A percentile compares a stretch with the other conserved stretches of the same genome.
Evolutionary conservation across 2,329 filamentous ascomycete genomes (phyloP).

Genomic region (Fusarium floridanum): DNA sequence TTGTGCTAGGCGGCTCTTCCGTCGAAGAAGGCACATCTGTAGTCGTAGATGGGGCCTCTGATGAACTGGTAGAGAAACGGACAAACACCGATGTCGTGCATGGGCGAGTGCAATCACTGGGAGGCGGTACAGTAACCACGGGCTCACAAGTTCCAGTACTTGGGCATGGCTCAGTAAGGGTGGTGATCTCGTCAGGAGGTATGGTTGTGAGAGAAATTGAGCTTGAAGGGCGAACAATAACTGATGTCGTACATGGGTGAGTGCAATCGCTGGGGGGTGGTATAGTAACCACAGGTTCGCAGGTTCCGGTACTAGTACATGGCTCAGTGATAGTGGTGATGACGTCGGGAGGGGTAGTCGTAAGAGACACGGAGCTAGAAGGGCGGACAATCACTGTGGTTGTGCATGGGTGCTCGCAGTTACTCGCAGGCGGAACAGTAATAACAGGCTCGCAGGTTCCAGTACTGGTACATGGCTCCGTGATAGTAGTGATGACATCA

Average conservation of each 20-base stretch:
- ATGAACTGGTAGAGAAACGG: neutral
- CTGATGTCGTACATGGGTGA: neutral
- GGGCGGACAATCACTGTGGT: neutral
- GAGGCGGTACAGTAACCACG: neutral
- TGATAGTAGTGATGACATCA: neutral
- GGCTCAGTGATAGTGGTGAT: neutral
- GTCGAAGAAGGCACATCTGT: neutral
- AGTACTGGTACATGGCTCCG: neutral
- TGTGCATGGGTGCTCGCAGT: neutral
- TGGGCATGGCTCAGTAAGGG: neutral
- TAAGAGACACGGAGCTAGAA: neutral
- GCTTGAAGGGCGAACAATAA: neutral
- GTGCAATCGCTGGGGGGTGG: neutral
- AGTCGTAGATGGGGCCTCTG: neutral
- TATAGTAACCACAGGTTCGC: neutral
- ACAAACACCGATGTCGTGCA: neutral
- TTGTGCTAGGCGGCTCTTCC: neutral
- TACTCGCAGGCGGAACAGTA: neutral
- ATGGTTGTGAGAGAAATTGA: neutral
- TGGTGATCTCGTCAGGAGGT: neutral
- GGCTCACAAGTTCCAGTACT: neutral
- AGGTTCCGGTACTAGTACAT: neutral
- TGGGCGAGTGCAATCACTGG: neutral
- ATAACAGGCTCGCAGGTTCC: neutral
- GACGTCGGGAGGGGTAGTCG: neutral